Evolutionary conservation across 1,284 basidiomycete genomes (phyloP).

Genomic region (Pyrrhoderma lamaoense): DNA sequence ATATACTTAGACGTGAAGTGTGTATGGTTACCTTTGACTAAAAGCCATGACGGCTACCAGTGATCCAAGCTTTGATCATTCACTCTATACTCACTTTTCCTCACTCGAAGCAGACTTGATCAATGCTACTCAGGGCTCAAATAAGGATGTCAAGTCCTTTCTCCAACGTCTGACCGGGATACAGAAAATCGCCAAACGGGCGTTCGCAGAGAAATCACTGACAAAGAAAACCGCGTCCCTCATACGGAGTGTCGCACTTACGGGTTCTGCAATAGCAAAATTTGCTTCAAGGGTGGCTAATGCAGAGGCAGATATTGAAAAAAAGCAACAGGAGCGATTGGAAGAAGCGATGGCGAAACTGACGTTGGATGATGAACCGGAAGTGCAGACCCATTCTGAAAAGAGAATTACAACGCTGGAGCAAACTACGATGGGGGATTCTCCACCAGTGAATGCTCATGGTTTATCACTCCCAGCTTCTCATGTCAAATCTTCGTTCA

Average conservation of each 20-base stretch:
- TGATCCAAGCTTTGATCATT: neutral
- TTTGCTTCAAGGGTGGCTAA: neutral
- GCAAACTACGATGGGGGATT: no score
- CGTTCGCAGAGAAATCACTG: neutral
- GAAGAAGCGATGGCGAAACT: neutral
- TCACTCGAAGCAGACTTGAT: conserved; percentile 2
- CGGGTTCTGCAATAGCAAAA: neutral
- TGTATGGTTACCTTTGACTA: no score
- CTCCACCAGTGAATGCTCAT: no score
- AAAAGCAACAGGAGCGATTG: neutral
- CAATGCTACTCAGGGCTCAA: neutral
- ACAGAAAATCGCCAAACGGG: neutral
- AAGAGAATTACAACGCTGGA: no score
- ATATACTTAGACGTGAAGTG: no score
- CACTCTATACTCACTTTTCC: neutral
- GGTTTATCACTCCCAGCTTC: no score
- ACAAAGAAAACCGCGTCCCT: neutral
- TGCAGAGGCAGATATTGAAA: neutral
- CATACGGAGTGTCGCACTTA: neutral
- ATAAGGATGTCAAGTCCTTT: neutral
- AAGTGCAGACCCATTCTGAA: no score
- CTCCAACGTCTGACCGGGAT: neutral
- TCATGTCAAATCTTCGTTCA: neutral
- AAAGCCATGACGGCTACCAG: no score
- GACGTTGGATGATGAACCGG: neutral